Evolutionary conservation across 768 basidiomycete genomes (phyloP).

Genomic region (Trametes cingulata): DNA sequence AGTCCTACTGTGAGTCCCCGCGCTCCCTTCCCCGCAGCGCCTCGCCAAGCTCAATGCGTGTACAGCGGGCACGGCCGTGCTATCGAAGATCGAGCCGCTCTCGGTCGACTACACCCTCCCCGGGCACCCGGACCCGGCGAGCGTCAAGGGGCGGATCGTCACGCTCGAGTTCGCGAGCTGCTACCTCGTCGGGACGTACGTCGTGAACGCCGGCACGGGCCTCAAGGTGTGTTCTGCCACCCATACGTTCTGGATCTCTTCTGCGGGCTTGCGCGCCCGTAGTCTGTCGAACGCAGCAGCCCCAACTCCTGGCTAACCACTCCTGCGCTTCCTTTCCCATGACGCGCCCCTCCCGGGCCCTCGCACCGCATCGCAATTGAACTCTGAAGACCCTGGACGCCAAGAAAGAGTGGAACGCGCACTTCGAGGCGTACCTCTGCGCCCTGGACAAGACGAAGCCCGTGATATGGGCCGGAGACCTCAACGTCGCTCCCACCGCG

Average conservation of each 20-base stretch:
- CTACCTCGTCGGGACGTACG: conserved; percentile 80
- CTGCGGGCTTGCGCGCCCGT: not conserved
- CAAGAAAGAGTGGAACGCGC: conserved; percentile 78
- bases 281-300: not conserved
- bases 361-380: too few species aligned
- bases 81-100: conserved; percentile 76
- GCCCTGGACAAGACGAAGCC: conserved; percentile 76
- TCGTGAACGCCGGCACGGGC: conserved; percentile 76
- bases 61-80: conserved; percentile 76
- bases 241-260: not conserved
- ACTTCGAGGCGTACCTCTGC: conserved; percentile 74
- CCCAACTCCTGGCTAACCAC: not conserved
- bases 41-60: not conserved
- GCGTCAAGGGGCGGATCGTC: conserved; percentile 74
- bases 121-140: conserved; percentile 63
- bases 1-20: conserved; percentile 66
- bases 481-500: conserved; percentile 84
- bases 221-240: conserved; percentile 55
- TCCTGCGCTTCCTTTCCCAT: not conserved
- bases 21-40: not conserved
- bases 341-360: too few species aligned
- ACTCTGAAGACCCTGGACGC: conserved; percentile 65
- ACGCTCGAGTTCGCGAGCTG: conserved; percentile 76
- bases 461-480: conserved; percentile 86
- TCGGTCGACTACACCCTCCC: conserved; percentile 68